A percentile compares a stretch with the other conserved stretches of the same genome.
phyloP scores from a whole-genome alignment of 495 filamentous ascomycete species.

The Penicillium waksmanii region DNA sequence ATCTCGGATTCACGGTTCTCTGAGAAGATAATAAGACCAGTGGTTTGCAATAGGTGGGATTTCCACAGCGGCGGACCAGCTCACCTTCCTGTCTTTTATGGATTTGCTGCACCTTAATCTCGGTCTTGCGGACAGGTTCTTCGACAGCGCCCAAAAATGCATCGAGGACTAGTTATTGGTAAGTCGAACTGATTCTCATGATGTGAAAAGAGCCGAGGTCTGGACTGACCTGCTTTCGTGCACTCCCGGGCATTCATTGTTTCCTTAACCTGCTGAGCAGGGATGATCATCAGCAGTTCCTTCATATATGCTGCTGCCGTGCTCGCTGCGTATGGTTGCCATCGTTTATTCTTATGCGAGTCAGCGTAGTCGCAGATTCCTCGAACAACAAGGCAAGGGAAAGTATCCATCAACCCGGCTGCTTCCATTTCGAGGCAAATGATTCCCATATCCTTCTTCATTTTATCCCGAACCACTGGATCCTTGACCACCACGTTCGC shows the following conservation, averaged over 20 bases:
- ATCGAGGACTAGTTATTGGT: too few species aligned
- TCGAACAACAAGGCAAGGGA: background rate
- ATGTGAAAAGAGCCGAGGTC: too few species aligned
- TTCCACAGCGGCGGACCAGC: too few species aligned
- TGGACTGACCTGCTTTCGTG: too few species aligned
- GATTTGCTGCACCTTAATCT: too few species aligned
- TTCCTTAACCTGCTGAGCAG: background rate
- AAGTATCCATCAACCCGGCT: background rate
- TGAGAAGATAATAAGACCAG: too few species aligned
- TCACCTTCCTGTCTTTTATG: too few species aligned
- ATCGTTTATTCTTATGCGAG: background rate
- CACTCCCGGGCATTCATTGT: background rate
- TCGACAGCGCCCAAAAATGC: too few species aligned
- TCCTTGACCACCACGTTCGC: background rate
- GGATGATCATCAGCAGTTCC: background rate
- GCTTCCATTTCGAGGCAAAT: background rate
- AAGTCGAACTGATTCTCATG: too few species aligned
- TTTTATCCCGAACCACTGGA: background rate
- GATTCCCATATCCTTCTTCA: background rate
- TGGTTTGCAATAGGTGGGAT: too few species aligned
- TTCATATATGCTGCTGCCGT: background rate
- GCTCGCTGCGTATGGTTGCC: background rate
- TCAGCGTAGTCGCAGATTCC: background rate
- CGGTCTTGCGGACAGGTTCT: too few species aligned
- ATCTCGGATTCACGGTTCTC: too few species aligned